Conservation (phyloP, 106 monocot genomes). For the Dioscorea zingiberensis region DNA sequence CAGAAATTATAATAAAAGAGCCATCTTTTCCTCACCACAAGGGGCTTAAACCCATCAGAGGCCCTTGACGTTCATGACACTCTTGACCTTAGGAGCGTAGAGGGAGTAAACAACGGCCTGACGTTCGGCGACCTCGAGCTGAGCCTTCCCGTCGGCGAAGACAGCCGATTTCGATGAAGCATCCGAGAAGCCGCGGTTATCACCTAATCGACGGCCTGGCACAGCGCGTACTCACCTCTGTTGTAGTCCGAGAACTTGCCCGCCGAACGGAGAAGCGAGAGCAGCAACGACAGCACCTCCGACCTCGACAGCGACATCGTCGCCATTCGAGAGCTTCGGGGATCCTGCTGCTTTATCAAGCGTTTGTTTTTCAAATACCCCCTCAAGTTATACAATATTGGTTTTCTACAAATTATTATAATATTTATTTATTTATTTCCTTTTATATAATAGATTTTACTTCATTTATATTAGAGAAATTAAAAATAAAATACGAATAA, state of each 20-base stretch:
- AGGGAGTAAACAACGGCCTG: constrained; percentile 64
- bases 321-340: constrained; percentile 1
- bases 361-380: too few species aligned
- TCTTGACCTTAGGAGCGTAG: constrained; percentile 74
- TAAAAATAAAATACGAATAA: too few species aligned
- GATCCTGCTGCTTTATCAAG: too few species aligned
- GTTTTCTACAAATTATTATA: too few species aligned
- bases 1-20: too few species aligned
- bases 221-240: constrained; percentile 62
- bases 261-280: constrained; percentile 60
- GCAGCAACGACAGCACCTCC: constrained; percentile 48
- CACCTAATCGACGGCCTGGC: constrained; percentile 52
- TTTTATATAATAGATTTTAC: too few species aligned
- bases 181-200: constrained; percentile 45
- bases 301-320: constrained; percentile 26
- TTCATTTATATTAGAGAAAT: too few species aligned
- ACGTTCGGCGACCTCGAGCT: constrained; percentile 69
- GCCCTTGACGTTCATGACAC: constrained; percentile 61
- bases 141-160: constrained; percentile 43
- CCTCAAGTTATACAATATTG: too few species aligned
- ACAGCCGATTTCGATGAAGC: constrained; percentile 30
- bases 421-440: too few species aligned
- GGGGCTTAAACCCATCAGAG: too few species aligned
- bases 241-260: constrained; percentile 79
- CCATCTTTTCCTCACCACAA: too few species aligned